Evolutionary conservation across 495 filamentous ascomycete genomes (phyloP).

Genomic region (Amniculicola lignicola): DNA sequence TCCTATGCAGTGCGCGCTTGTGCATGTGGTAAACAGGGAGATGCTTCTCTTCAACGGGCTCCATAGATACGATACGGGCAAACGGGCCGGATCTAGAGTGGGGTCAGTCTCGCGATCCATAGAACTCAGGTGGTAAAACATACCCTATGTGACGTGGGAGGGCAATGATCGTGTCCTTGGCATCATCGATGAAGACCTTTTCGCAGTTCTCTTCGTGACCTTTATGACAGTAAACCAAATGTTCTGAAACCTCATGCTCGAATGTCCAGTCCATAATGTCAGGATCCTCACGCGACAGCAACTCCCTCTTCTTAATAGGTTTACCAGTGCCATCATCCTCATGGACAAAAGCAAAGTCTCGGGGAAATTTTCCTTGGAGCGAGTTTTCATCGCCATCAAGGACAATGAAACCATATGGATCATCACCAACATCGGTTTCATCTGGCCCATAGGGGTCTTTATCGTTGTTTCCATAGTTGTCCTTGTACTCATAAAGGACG

Average conservation of each 20-base stretch:
- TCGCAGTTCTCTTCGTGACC: not conserved
- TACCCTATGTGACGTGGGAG: conserved; percentile 3
- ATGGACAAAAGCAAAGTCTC: not conserved
- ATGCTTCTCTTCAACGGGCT: not conserved
- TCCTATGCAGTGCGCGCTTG: not conserved
- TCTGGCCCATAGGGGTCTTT: not conserved
- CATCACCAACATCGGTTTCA: not conserved
- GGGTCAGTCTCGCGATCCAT: too few species aligned
- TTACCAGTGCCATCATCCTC: conserved; percentile 1
- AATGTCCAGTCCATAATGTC: not conserved
- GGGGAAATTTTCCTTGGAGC: not conserved
- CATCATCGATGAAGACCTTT: not conserved
- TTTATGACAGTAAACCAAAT: not conserved
- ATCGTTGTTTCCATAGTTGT: conserved; percentile 5
- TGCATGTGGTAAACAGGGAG: not conserved
- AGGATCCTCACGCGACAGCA: not conserved
- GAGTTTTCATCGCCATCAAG: not conserved
- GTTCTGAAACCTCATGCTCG: not conserved
- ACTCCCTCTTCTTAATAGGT: not conserved
- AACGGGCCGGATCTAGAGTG: not conserved
- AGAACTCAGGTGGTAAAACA: too few species aligned
- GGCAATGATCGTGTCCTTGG: not conserved
- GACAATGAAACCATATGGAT: conserved; percentile 5
- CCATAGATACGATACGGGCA: conserved; percentile 3
- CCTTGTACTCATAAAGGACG: not conserved